A percentile compares a stretch with the other conserved stretches of the same genome.
These are phyloP conservation scores for Aspergillus aculeatus DNA, from an alignment of 2,329 filamentous ascomycete species.

Conservation along the genomic window DNA sequence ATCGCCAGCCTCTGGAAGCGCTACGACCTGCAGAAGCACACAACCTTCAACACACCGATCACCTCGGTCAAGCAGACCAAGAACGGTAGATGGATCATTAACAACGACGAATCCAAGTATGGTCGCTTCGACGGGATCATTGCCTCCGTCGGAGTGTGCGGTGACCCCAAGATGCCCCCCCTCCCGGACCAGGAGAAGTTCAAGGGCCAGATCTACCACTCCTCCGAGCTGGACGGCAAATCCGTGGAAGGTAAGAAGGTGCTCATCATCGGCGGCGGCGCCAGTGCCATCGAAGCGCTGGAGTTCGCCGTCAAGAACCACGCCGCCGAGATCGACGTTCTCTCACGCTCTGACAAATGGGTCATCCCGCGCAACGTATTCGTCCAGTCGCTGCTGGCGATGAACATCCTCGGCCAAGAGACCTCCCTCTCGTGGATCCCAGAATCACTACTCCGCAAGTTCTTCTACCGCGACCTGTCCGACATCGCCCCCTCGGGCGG, in stretches of 20 bases:
- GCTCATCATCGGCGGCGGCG: conserved; percentile 71
- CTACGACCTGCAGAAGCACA: conserved; percentile 69
- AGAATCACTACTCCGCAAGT: conserved; percentile 68
- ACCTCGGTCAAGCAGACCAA: conserved; percentile 68
- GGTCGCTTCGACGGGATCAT: conserved; percentile 78
- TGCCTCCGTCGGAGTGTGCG: conserved; percentile 76
- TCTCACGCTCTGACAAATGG: conserved; percentile 80
- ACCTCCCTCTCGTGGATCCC: conserved; percentile 75
- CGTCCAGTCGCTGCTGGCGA: conserved; percentile 68
- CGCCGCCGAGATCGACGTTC: conserved; percentile 67
- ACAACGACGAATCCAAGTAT: conserved; percentile 66
- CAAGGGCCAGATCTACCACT: conserved; percentile 71
- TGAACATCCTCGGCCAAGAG: conserved; percentile 78
- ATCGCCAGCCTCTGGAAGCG: conserved; percentile 71
- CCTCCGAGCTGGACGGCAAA: conserved; percentile 70
- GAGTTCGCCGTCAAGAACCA: conserved; percentile 71
- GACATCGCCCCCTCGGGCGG: conserved; percentile 70
- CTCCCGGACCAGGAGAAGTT: conserved; percentile 71
- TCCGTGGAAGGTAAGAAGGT: conserved; percentile 72
- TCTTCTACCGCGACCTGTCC: conserved; percentile 80
- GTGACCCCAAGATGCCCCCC: conserved; percentile 70
- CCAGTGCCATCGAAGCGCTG: conserved; percentile 77
- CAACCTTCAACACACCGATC: conserved; percentile 69
- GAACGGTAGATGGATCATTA: conserved; percentile 73
- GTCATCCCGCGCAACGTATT: conserved; percentile 79